Evolutionary conservation across 257 asterid species (phyloP), one percentile per base, ranked within the genome.

Genomic region (Solanum pinnatisectum): DNA sequence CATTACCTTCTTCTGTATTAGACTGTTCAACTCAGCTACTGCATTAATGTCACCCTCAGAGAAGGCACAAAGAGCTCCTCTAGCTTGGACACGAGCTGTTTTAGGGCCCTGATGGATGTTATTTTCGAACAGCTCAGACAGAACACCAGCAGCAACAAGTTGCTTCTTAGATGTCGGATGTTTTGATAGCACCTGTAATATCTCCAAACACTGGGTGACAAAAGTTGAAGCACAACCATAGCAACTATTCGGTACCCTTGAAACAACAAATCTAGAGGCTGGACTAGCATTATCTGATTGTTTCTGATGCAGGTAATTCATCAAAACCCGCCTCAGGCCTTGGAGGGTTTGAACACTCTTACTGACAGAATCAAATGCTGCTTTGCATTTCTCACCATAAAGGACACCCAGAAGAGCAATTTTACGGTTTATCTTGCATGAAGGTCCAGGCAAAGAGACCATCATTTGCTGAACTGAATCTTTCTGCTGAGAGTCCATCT

Each of bases 381-480:
- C 99, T 92, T 96, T 97, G 92, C 99, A 97, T 92, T 97, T 97
- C 94, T 97, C 99, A 87, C 99, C 99, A 92, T 97, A 97, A 82
- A 97, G 96, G 84, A 97, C 99, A 88, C 99, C 99, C 87, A 97
- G 98, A 91, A 97, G 99, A 88, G 99, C 98, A 93, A 97, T 96
- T 90, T 97, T 97, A 71, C 99, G 99, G 91, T 97, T 97, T 92
- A 96, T 95, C 94, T 97, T 97, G 93, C 98, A 95, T 87, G 99
- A 96, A 78, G 99, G 99, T 25, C 99, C 99, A 65, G 99, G 98
- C 91, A 97, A 92, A 68, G 99, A 97, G 83, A 95, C 99, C 98
- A 97, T 97, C 99, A 97, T 97, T 89, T 97, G 99, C 91, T 96
- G 99, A 90, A 97, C 99, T 67, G 99, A 96, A 91, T 97, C 99